phyloP scores from a whole-genome alignment of 2,329 filamentous ascomycete genomes.

The Fusarium paranaense region DNA sequence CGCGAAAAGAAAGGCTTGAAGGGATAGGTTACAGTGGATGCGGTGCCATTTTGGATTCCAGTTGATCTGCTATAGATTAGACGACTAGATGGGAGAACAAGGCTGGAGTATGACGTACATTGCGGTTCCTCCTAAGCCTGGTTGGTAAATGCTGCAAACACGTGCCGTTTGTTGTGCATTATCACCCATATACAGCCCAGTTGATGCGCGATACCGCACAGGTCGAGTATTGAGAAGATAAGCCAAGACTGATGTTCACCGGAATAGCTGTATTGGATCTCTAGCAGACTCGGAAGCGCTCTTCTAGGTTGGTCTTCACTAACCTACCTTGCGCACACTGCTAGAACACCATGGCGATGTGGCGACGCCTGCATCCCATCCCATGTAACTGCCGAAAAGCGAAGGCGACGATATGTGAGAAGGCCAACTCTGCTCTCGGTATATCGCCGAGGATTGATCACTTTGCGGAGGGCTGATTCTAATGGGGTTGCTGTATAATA shows the following conservation, averaged over 20 bases:
- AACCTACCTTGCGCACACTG: neutral
- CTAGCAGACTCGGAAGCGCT: neutral
- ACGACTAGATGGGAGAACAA: neutral
- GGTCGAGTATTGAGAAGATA: neutral
- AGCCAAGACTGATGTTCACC: neutral
- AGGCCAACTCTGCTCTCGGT: neutral
- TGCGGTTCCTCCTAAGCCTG: neutral
- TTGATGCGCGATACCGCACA: neutral
- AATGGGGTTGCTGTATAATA: constrained; percentile 4
- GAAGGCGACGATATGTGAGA: neutral
- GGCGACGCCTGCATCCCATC: neutral
- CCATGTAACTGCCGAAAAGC: constrained; percentile 4
- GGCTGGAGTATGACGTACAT: neutral
- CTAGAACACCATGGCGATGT: neutral
- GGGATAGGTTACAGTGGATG: neutral
- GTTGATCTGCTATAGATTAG: constrained; percentile 4
- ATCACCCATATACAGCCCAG: neutral
- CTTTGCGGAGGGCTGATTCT: constrained; percentile 1
- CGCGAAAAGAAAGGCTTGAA: neutral
- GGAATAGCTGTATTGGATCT: neutral
- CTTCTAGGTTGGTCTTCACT: neutral
- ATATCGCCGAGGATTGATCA: neutral
- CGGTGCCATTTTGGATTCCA: neutral
- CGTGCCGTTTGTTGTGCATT: neutral
- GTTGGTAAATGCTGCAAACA: neutral